Base-by-base conservation (phyloP, 129 eudicot genomes). In the Deinandra increscens region DNA sequence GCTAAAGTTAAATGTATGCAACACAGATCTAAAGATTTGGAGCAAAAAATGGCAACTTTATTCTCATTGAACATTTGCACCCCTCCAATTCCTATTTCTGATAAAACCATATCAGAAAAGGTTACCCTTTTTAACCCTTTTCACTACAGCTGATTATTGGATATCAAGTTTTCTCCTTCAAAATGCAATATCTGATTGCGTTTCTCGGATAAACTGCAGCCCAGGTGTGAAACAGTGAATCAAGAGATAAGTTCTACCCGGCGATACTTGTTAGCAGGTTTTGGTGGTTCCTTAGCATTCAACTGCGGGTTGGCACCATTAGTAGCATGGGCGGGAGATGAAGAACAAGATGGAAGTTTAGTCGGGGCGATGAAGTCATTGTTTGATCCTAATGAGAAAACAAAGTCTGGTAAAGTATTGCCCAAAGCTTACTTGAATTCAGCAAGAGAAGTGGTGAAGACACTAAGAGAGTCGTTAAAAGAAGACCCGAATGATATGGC, bases 401-500 rank as follows among this genome's bases (percentile, higher is more conserved):
- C 98, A 44, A 92, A 92, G 79, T 74, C 95, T 0, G 96, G 98
- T 18, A 92, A 84, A 77, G 95, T 92, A 44, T 75, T 92, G 86
- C 98, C 98, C 17, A 92, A 92, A 81, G 96, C 91, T 60, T 92
- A 92, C 84, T 76, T 92, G 73, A 92, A 80, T 64, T 92, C 98
- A 23, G 98, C 88, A 42, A 83, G 95, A 72, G 98, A 92, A 78
- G 91, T 88, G 45, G 88, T 92, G 62, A 88, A 84, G 80, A 92
- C 96, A 45, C 73, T 92, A 54, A 83, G 96, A 0, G 91, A 88
- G 39, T 88, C 98, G 0, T 45, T 92, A 4, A 84, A 86, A 19
- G 98, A 92, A 81, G 87, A 84, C 68, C 85, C 96, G 0, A 84
- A 88, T 69, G 91, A 88, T 71, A 82, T 46, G 60, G 83, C 96